These are phyloP conservation scores for Tricholoma bakamatsutake DNA, from an alignment of 768 basidiomycete genomes.

Conservation along the genomic window DNA sequence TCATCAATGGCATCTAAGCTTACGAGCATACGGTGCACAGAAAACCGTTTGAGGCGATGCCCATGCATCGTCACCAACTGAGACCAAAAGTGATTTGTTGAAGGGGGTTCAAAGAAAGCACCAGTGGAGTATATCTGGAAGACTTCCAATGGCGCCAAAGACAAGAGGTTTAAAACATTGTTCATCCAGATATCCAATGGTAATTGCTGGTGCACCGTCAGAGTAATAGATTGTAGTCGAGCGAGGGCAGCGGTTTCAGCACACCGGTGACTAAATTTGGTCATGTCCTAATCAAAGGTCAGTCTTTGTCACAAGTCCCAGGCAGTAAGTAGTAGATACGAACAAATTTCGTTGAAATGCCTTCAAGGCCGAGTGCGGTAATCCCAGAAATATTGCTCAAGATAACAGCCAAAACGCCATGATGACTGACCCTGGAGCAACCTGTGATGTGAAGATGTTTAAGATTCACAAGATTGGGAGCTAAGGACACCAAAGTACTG, in stretches of 20 bases:
- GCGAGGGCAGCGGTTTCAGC: constrained; percentile 28
- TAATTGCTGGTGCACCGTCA: constrained; percentile 39
- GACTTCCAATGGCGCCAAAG: constrained; percentile 42
- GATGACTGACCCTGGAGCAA: constrained; percentile 63
- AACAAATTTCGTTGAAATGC: constrained; percentile 57
- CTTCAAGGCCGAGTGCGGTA: constrained; percentile 52
- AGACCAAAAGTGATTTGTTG: constrained; percentile 45
- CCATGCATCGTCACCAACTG: constrained; percentile 47
- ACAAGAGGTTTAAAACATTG: constrained; percentile 37
- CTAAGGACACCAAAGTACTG: constrained; percentile 40
- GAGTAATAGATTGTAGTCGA: constrained; percentile 49
- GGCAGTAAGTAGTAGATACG: constrained; percentile 5
- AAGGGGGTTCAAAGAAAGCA: constrained; percentile 30
- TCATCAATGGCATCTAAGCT: constrained; percentile 40
- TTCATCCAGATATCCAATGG: constrained; percentile 39
- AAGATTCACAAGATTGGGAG: constrained; percentile 42
- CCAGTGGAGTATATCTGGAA: constrained; percentile 61
- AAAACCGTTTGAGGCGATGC: constrained; percentile 46
- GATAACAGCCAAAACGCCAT: constrained; percentile 49
- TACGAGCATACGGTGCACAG: constrained; percentile 60
- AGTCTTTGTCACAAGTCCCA: not conserved
- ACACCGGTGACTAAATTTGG: constrained; percentile 36
- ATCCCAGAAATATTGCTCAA: constrained; percentile 41
- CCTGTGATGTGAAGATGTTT: constrained; percentile 59
- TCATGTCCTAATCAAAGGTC: constrained; percentile 42